phyloP scores from a whole-genome alignment of 1,284 basidiomycete genomes.

The Irpex rosettiformis region DNA sequence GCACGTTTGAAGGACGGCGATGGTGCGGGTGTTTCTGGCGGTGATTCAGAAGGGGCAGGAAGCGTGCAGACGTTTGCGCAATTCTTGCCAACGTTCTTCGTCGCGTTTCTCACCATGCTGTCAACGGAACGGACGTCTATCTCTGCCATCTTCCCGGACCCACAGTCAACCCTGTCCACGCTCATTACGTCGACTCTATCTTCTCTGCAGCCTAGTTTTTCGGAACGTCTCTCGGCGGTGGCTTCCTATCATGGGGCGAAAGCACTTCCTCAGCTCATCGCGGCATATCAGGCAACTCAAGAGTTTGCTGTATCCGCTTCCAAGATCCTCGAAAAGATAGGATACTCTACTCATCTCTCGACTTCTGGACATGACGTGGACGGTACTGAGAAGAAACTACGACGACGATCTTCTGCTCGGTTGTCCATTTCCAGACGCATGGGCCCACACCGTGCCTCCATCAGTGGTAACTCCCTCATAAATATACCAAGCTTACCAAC shows the following conservation, averaged over 20 bases:
- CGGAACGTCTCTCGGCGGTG: conserved; percentile 70
- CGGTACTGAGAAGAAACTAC: conserved; percentile 22
- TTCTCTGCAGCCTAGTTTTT: conserved; percentile 74
- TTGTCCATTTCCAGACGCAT: conserved; percentile 73
- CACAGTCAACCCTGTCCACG: conserved; percentile 66
- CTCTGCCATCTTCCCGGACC: conserved; percentile 80
- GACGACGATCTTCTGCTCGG: conserved; percentile 53
- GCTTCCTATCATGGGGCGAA: conserved; percentile 59
- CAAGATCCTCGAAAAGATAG: conserved; percentile 74
- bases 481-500: conserved; percentile 33
- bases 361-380: conserved; percentile 22
- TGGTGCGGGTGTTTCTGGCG: too few relatives aligned
- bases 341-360: conserved; percentile 36
- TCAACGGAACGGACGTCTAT: conserved; percentile 72
- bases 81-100: conserved; percentile 76
- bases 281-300: conserved; percentile 70
- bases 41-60: conserved; percentile 24
- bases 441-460: conserved; percentile 35
- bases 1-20: conserved; percentile 46
- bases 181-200: conserved; percentile 82
- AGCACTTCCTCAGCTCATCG: conserved; percentile 69
- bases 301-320: conserved; percentile 74
- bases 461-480: conserved; percentile 18
- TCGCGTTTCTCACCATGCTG: conserved; percentile 62
- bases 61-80: conserved; percentile 40